Conservation (phyloP, 495 filamentous ascomycete genomes). For the Penicillium chermesinum region DNA sequence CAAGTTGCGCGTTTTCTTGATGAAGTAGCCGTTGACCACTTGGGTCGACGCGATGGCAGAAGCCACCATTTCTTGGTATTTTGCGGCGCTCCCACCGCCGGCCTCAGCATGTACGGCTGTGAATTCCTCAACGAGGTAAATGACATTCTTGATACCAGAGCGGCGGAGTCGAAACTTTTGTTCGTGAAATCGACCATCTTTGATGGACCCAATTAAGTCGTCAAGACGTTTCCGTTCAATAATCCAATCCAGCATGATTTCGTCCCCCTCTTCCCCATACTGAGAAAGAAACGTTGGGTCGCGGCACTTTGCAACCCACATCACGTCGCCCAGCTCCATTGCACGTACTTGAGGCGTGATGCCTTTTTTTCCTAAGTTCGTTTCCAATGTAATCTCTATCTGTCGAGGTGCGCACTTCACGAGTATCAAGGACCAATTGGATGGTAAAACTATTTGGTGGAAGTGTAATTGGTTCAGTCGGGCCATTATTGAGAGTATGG, state of each 20-base stretch:
- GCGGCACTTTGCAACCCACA: conserved; percentile 75
- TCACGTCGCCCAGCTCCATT: conserved; percentile 68
- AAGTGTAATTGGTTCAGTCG: conserved; percentile 51
- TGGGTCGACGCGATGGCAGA: conserved; percentile 76
- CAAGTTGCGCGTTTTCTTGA: conserved; percentile 70
- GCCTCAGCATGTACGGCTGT: conserved; percentile 42
- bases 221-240: conserved; percentile 80
- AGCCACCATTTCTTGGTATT: conserved; percentile 60
- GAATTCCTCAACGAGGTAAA: conserved; percentile 78
- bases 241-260: conserved; percentile 74
- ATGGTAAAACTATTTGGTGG: conserved; percentile 64
- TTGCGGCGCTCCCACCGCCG: conserved; percentile 31
- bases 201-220: conserved; percentile 73
- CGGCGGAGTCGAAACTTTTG: conserved; percentile 77
- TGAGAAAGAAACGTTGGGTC: conserved; percentile 51
- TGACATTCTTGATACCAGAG: conserved; percentile 67
- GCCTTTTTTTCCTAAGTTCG: conserved; percentile 62
- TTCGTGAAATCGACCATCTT: conserved; percentile 78
- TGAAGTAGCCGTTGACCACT: conserved; percentile 76
- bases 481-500: conserved; percentile 1
- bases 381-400: conserved; percentile 76
- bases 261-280: conserved; percentile 61
- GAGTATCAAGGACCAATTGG: conserved; percentile 68
- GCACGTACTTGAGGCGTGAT: conserved; percentile 59
- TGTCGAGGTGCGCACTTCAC: conserved; percentile 70